Evolutionary conservation across 441 rosid genomes (phyloP).

Genomic region (Sinapis alba): DNA sequence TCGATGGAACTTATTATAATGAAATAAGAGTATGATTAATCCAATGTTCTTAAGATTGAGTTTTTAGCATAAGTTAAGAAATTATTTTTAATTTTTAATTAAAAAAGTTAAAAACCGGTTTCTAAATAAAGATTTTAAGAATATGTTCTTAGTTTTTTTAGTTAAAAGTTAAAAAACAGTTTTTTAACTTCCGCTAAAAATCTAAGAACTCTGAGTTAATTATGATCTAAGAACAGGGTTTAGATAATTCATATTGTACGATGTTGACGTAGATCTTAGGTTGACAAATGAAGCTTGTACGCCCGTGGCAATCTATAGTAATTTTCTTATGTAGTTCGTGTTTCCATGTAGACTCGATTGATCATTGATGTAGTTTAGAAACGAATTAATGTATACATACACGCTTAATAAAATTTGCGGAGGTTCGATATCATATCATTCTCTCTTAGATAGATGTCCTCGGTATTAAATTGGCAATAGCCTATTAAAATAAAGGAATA

Average conservation of each 20-base stretch:
- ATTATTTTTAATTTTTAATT: too few species aligned
- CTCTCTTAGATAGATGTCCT: background rate
- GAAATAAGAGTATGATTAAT: too few species aligned
- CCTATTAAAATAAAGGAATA: background rate
- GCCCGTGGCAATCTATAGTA: background rate
- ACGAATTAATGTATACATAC: background rate
- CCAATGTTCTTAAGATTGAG: too few species aligned
- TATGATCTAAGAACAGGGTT: too few species aligned
- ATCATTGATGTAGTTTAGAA: background rate
- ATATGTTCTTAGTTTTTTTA: too few species aligned
- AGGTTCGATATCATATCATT: background rate
- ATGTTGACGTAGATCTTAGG: background rate
- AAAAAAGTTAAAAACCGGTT: too few species aligned
- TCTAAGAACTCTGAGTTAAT: too few species aligned
- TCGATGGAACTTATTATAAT: slow-evolving; percentile 1
- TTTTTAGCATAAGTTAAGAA: too few species aligned
- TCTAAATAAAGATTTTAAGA: too few species aligned
- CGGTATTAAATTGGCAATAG: background rate
- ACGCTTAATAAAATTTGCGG: background rate
- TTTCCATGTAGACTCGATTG: background rate
- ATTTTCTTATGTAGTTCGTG: slow-evolving; percentile 4
- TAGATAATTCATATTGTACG: background rate
- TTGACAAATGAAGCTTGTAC: background rate
- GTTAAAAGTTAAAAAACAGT: too few species aligned
- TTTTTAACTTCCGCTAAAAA: too few species aligned